Conservation (phyloP, 306 rosid genomes). For the Medicago lupulina region DNA sequence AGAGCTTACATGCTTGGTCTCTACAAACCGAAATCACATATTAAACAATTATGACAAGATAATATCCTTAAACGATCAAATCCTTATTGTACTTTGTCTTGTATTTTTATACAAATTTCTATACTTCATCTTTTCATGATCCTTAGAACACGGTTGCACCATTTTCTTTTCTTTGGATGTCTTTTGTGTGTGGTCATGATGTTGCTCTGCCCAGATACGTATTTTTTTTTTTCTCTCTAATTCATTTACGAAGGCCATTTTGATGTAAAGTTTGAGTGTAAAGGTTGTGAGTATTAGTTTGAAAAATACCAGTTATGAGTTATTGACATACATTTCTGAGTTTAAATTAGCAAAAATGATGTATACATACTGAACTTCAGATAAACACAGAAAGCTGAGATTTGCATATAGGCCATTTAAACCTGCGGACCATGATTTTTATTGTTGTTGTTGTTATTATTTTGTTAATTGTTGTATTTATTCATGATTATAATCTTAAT, state of each 20-base stretch:
- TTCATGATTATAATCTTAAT: background rate
- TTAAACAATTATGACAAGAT: conserved; percentile 35
- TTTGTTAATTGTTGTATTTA: background rate
- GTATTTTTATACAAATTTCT: conserved; percentile 54
- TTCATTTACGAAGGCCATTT: conserved; percentile 37
- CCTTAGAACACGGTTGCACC: conserved; percentile 25
- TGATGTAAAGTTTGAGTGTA: conserved; percentile 45
- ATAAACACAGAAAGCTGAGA: conserved; percentile 1
- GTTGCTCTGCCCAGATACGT: conserved; percentile 31
- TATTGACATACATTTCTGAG: conserved; percentile 16
- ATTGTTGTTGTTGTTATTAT: background rate
- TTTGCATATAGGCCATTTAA: background rate
- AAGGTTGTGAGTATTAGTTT: conserved; percentile 37
- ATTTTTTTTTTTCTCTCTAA: background rate
- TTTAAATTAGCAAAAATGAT: conserved; percentile 21
- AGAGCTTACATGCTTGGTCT: conserved; percentile 55
- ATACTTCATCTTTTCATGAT: conserved; percentile 47
- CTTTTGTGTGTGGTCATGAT: conserved; percentile 40
- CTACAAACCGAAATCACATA: conserved; percentile 41
- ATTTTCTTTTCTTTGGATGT: conserved; percentile 35
- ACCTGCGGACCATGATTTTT: background rate
- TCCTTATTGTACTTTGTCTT: conserved; percentile 53
- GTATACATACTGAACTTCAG: conserved; percentile 11
- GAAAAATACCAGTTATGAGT: conserved; percentile 7
- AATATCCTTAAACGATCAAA: conserved; percentile 66